These are phyloP conservation scores for Melanopsichium pennsylvanicum DNA, from an alignment of 1,284 basidiomycete species.

Conservation along the genomic window DNA sequence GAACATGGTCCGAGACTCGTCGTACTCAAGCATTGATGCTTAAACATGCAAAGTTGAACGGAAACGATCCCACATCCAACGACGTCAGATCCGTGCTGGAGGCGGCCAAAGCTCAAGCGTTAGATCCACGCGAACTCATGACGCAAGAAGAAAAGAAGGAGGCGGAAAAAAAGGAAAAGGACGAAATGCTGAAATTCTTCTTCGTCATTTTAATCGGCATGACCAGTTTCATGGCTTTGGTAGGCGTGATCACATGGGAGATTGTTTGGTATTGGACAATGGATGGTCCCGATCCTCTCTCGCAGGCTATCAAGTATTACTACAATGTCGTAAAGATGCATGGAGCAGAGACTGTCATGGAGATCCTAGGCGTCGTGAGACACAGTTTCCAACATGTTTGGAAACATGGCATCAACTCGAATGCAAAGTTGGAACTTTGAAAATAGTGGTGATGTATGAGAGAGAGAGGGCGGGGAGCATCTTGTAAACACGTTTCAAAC, in stretches of 20 bases:
- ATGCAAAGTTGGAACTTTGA: slow-evolving; percentile 62
- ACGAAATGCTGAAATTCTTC: slow-evolving; percentile 52
- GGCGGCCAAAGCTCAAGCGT: background rate
- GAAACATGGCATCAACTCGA: slow-evolving; percentile 5
- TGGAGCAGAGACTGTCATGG: slow-evolving; percentile 5
- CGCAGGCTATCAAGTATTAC: background rate
- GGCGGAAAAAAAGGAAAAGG: slow-evolving; percentile 34
- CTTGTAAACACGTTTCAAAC: too few relatives aligned
- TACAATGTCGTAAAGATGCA: slow-evolving; percentile 6
- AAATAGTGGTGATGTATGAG: too few relatives aligned
- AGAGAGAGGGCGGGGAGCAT: too few relatives aligned
- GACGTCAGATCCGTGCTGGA: slow-evolving; percentile 15
- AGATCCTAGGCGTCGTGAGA: slow-evolving; percentile 13
- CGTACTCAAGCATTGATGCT: slow-evolving; percentile 19
- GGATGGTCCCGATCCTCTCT: slow-evolving; percentile 51
- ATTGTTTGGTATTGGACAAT: slow-evolving; percentile 52
- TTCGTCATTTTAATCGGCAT: slow-evolving; percentile 43
- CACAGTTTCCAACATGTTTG: slow-evolving; percentile 16
- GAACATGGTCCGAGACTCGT: slow-evolving; percentile 40
- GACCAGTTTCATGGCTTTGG: slow-evolving; percentile 38
- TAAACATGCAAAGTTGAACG: slow-evolving; percentile 17
- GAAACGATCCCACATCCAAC: background rate
- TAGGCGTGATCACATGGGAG: slow-evolving; percentile 51
- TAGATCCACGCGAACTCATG: slow-evolving; percentile 34
- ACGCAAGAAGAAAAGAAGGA: slow-evolving; percentile 28